phyloP scores from a whole-genome alignment of 1,139 yeast genomes.

The Nakaseomyces uthaithaninus region DNA sequence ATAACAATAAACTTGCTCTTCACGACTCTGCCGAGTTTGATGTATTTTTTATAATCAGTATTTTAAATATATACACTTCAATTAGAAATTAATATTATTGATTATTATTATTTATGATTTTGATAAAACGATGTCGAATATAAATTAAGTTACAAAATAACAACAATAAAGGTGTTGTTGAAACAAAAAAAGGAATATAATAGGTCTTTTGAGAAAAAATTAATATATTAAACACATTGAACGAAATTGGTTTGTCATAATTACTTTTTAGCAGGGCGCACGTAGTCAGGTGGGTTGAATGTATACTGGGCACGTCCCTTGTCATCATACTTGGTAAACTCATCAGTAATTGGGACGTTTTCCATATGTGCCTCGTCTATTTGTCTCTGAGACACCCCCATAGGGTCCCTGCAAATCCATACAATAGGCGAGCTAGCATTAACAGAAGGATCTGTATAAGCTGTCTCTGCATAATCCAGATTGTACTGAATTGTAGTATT shows the following conservation, averaged over 20 bases:
- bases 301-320: conserved; percentile 46
- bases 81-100: no score
- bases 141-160: no score
- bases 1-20: no score
- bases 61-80: no score
- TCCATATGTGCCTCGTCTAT: conserved; percentile 49
- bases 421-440: conserved; percentile 53
- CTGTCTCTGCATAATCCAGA: conserved; percentile 34
- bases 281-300: conserved; percentile 54
- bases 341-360: conserved; percentile 49
- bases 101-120: no score
- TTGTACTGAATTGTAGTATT: conserved; percentile 34
- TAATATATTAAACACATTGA: no score
- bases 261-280: conserved; percentile 18
- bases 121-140: no score
- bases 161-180: no score
- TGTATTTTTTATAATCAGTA: no score
- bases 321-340: conserved; percentile 46
- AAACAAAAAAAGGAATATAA: not conserved
- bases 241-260: not conserved
- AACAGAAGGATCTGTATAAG: conserved; percentile 61
- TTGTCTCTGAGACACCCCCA: conserved; percentile 60
- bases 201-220: not conserved
- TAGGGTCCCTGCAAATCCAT: conserved; percentile 62
- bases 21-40: no score